These are phyloP conservation scores for Scopulariopsis brevicaulis DNA, from an alignment of 2,329 filamentous ascomycete genomes.

Conservation along the genomic window DNA sequence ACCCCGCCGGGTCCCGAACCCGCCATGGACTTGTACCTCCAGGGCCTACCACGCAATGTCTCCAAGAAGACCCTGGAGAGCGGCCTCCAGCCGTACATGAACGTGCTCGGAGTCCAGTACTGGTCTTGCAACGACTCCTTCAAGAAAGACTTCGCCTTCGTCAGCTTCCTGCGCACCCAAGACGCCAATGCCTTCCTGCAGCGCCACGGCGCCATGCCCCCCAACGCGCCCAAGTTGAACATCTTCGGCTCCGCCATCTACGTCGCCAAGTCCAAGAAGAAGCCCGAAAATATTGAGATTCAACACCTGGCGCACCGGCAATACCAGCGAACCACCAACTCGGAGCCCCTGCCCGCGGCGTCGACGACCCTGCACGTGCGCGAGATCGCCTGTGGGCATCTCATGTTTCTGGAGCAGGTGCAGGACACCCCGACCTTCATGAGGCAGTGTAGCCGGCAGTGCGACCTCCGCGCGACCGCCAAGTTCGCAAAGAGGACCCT, in stretches of 20 bases:
- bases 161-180: conserved; percentile 27
- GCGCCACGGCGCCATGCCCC: not conserved
- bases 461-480: conserved; percentile 17
- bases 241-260: conserved; percentile 17
- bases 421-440: conserved; percentile 26
- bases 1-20: not conserved
- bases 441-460: conserved; percentile 22
- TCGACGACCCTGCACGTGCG: conserved; percentile 8
- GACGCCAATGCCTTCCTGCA: conserved; percentile 32
- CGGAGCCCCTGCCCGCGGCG: conserved; percentile 10
- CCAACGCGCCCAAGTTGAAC: conserved; percentile 15
- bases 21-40: conserved; percentile 34
- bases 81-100: conserved; percentile 28
- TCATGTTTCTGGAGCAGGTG: conserved; percentile 22
- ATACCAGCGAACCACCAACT: conserved; percentile 5
- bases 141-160: conserved; percentile 19
- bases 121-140: conserved; percentile 31
- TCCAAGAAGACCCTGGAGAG: conserved; percentile 21
- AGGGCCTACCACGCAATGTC: conserved; percentile 27
- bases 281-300: conserved; percentile 12
- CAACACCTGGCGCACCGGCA: conserved; percentile 16
- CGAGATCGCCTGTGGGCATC: conserved; percentile 33
- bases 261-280: conserved; percentile 21
- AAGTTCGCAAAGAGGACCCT: conserved; percentile 31
- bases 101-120: conserved; percentile 24